A percentile compares a stretch with the other conserved stretches of the same genome.
Evolutionary conservation across 1,284 basidiomycete species (phyloP).

Genomic region (Leccinum laetum): DNA sequence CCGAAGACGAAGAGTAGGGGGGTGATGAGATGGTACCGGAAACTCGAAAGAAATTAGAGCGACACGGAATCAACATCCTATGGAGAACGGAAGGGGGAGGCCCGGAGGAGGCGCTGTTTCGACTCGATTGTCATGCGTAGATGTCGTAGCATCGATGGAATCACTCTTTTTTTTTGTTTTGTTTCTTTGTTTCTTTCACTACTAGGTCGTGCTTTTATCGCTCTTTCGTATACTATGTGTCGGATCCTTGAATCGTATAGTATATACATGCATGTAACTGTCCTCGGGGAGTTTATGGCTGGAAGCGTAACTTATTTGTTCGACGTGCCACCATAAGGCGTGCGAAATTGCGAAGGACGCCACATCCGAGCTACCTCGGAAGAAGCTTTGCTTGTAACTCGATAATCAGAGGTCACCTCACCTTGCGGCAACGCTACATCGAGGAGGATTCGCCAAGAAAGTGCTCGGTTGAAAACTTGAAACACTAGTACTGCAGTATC

Average conservation of each 20-base stretch:
- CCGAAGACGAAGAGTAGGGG: constrained; percentile 72
- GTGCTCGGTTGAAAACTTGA: too few species aligned
- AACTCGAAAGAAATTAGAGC: neutral
- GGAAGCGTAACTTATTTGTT: neutral
- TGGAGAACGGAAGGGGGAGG: neutral
- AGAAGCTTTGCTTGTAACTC: too few species aligned
- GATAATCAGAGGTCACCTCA: too few species aligned
- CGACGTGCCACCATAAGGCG: too few species aligned
- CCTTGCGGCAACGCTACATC: neutral
- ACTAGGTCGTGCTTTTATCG: neutral
- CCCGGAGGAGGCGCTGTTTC: neutral
- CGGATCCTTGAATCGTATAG: neutral
- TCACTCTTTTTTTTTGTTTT: neutral
- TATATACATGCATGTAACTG: neutral
- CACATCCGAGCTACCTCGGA: too few species aligned
- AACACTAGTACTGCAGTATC: too few species aligned
- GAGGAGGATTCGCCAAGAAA: neutral
- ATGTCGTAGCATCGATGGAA: neutral
- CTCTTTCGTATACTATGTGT: neutral
- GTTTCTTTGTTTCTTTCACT: neutral
- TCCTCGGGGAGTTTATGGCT: neutral
- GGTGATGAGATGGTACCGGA: neutral
- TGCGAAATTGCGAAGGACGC: too few species aligned
- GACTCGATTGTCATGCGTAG: neutral
- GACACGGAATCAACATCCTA: neutral